phyloP scores from a whole-genome alignment of 345 rosid species.

The Salix arbutifolia region DNA sequence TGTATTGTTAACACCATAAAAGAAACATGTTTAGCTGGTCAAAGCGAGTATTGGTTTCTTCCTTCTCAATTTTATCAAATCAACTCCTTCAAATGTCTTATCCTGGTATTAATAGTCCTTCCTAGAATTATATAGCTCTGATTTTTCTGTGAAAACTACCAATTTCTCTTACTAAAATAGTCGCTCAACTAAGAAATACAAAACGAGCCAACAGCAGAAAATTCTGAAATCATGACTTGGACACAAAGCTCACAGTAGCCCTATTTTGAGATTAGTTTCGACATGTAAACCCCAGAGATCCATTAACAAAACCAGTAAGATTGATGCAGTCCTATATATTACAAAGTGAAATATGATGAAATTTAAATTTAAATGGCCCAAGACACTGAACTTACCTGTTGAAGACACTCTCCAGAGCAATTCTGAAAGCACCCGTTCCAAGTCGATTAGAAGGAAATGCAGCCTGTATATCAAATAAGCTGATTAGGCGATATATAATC shows the following conservation, averaged over 20 bases:
- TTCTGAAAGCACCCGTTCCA: conserved; percentile 52
- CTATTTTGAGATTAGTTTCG: neutral
- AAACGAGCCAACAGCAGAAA: neutral
- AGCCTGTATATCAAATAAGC: conserved; percentile 25
- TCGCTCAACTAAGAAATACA: neutral
- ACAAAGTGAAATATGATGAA: neutral
- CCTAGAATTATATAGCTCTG: neutral
- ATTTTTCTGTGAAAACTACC: neutral
- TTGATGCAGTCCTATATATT: neutral
- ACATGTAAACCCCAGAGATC: neutral
- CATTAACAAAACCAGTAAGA: neutral
- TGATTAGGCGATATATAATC: conserved; percentile 1
- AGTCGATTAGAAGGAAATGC: conserved; percentile 42
- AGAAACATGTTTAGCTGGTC: neutral
- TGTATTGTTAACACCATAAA: neutral
- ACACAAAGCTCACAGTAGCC: neutral
- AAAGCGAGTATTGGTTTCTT: neutral
- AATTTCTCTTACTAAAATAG: neutral
- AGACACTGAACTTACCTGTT: conserved; percentile 30
- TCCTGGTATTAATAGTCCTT: neutral
- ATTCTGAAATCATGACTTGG: neutral
- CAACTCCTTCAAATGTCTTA: neutral
- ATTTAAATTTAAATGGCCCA: neutral
- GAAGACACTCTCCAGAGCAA: conserved; percentile 43
- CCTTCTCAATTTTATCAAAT: neutral